A percentile compares a stretch with the other conserved stretches of the same genome.
phyloP scores from a whole-genome alignment of 2,329 filamentous ascomycete species.

The Incumbomyces lentus region DNA sequence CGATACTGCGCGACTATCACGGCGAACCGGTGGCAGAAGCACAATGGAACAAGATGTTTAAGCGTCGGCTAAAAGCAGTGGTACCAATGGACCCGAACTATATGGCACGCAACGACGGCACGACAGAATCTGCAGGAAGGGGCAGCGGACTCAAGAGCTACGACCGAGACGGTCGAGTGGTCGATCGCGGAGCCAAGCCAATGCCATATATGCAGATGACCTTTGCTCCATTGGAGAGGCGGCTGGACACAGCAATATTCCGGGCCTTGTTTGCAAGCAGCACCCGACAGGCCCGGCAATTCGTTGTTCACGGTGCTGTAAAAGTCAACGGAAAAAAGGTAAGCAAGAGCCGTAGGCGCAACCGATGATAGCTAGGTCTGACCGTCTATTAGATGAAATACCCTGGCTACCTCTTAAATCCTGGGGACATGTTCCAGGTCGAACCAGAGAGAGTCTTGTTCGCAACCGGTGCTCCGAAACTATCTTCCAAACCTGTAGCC shows the following conservation, averaged over 20 bases:
- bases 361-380: not conserved
- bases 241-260: conserved; percentile 90
- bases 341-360: conserved; percentile 16
- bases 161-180: conserved; percentile 5
- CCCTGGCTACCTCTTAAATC: conserved; percentile 88
- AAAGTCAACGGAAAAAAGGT: conserved; percentile 96
- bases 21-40: conserved; percentile 88
- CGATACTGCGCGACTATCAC: conserved; percentile 74
- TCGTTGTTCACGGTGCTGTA: conserved; percentile 84
- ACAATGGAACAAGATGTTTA: conserved; percentile 92
- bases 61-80: conserved; percentile 66
- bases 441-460: conserved; percentile 79
- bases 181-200: conserved; percentile 21
- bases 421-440: conserved; percentile 96
- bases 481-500: conserved; percentile 19
- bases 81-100: conserved; percentile 74
- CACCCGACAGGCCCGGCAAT: conserved; percentile 82
- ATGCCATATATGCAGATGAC: conserved; percentile 90
- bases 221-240: conserved; percentile 80
- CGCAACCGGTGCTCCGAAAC: conserved; percentile 68
- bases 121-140: conserved; percentile 70
- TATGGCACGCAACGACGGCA: conserved; percentile 71
- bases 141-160: conserved; percentile 56
- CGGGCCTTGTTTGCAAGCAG: conserved; percentile 89
- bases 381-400: conserved; percentile 61